Evolutionary conservation across 2,329 filamentous ascomycete species (phyloP), one percentile per base, ranked within the genome.

Genomic region (Aspergillus hiratsukae): DNA sequence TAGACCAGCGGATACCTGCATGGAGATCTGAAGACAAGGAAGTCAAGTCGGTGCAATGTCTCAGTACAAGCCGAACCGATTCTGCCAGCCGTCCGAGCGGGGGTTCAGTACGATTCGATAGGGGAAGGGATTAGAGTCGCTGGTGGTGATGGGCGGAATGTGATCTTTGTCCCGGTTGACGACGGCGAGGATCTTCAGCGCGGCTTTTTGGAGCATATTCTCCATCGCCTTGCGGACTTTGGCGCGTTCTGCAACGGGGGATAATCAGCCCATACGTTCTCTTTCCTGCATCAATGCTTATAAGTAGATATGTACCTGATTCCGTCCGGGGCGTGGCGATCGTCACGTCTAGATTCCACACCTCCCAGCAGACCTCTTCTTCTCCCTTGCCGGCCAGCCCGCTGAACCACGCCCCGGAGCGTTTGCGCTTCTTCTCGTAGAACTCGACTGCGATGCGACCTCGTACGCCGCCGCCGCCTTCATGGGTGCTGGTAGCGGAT

Each of bases 311-410:
- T 23, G 23, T 23, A 95, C 91, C 91, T 62, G 86, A 89, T 69
- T 97, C 93, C 10, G 90, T 96, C 68, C 88, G 81, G 29, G 93
- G 92, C 65, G 91, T 91, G 9, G 91, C 90, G 54, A 97, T 86
- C n/a, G 91, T 95, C 51, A 97, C 89, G 74, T 95, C 90, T 63
- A 99, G 78, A 48, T 89, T 91, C 94, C 94, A 99, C 69, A 86
- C 87, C 80, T 97, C 94, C 94, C 94, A 99, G 73, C 91, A 96
- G 19, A 97, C 86, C 73, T 97, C 92, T 72, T 97, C 92, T 63
- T 97, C 93, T 25, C 85, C 88, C 66, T 86, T 87, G 5, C 71
- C 72, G 46, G 72, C 72, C 49, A 79, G 60, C 35, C 75, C 76
- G 3, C 73, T 70, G 64, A 91, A 88, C 74, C 90, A 80, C 63